These are phyloP conservation scores for Eurotiales sp. DNA, from an alignment of 2,329 filamentous ascomycete genomes.

Conservation along the genomic window DNA sequence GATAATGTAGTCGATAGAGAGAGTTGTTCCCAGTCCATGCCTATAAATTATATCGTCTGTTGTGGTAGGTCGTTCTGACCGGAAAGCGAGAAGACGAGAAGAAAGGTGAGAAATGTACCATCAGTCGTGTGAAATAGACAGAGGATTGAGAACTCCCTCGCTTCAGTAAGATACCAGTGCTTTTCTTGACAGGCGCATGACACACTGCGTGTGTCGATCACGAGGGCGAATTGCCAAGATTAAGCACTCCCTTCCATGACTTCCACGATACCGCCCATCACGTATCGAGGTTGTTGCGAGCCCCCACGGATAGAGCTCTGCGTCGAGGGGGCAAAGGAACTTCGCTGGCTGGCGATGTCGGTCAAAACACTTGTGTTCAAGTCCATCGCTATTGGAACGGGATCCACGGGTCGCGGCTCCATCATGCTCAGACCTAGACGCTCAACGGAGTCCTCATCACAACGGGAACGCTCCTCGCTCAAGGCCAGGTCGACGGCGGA, in stretches of 20 bases:
- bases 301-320: constrained; percentile 12
- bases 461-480: constrained; percentile 40
- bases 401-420: constrained; percentile 43
- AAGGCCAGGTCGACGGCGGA: constrained; percentile 44
- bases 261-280: constrained; percentile 47
- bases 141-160: no score
- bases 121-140: background rate
- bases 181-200: no score
- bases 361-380: constrained; percentile 20
- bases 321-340: constrained; percentile 12
- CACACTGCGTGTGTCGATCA: no score
- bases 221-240: background rate
- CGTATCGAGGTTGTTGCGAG: constrained; percentile 32
- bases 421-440: constrained; percentile 40
- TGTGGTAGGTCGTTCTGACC: no score
- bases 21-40: background rate
- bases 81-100: background rate
- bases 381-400: constrained; percentile 24
- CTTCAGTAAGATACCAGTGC: no score
- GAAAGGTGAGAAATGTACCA: background rate
- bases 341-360: constrained; percentile 14
- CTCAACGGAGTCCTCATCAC: constrained; percentile 36
- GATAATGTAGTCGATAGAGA: background rate
- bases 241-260: constrained; percentile 42
- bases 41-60: no score